Evolutionary conservation across 257 asterid species (phyloP).

Genomic region (Coffea eugenioides): DNA sequence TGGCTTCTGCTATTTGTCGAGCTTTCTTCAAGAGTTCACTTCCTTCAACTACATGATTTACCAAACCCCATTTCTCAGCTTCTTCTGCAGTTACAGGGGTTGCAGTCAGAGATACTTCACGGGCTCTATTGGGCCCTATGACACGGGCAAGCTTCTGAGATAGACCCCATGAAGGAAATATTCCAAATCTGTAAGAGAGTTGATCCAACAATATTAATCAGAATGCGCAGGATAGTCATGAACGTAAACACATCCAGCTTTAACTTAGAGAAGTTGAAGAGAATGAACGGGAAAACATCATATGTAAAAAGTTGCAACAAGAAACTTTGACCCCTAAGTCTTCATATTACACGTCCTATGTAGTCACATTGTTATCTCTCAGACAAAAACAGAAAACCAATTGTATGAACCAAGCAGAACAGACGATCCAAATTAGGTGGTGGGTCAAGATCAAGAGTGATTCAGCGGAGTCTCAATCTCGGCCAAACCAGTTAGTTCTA

Average conservation of each 20-base stretch:
- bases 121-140: constrained; percentile 84
- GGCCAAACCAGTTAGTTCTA: background rate
- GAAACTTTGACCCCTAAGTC: background rate
- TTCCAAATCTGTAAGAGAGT: constrained; percentile 68
- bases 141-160: constrained; percentile 93
- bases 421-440: background rate
- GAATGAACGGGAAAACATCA: background rate
- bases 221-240: background rate
- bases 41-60: constrained; percentile 81
- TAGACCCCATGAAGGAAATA: constrained; percentile 98
- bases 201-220: background rate
- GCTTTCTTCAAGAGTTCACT: constrained; percentile 71
- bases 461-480: background rate
- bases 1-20: constrained; percentile 69
- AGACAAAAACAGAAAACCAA: background rate
- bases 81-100: constrained; percentile 75
- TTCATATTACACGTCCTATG: background rate
- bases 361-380: background rate
- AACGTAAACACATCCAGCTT: background rate
- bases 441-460: background rate
- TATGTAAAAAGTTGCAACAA: background rate
- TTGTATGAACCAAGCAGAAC: background rate
- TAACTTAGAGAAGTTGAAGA: background rate
- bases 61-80: constrained; percentile 94
- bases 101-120: constrained; percentile 76